Conservation (phyloP, 225 moss, liverwort and hornwort species). For the Climacium dendroides region DNA sequence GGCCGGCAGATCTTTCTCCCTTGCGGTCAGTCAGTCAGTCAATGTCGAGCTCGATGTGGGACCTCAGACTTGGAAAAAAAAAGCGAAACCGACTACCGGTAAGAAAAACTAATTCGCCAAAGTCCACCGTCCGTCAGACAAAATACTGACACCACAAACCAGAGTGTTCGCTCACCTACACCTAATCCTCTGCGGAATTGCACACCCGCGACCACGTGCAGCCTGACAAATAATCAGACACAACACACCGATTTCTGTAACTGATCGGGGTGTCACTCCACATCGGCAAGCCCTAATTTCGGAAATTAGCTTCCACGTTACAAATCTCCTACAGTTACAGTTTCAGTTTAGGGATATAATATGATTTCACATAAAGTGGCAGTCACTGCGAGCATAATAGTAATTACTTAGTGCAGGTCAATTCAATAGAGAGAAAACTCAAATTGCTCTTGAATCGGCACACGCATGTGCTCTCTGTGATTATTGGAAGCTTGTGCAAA, state of each 20-base stretch:
- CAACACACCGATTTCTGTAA: not conserved
- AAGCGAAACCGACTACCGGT: not conserved
- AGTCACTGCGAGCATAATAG: not conserved
- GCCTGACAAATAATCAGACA: not conserved
- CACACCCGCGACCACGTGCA: not conserved
- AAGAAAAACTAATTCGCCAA: not conserved
- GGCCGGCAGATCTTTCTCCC: not conserved
- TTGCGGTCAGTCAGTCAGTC: not conserved
- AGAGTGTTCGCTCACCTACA: not conserved
- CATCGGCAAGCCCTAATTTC: not conserved
- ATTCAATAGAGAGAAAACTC: not conserved
- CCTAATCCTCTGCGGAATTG: not conserved
- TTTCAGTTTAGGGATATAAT: not conserved
- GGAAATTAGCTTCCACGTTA: not conserved
- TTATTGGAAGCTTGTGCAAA: not conserved
- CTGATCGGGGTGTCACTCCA: not conserved
- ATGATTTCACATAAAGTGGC: not conserved
- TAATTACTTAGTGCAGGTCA: not conserved
- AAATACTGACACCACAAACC: not conserved
- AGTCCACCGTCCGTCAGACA: not conserved
- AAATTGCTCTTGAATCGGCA: not conserved
- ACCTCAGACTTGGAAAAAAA: not conserved
- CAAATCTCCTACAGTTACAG: not conserved
- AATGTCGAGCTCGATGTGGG: conserved; percentile 11
- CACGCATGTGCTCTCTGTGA: not conserved